phyloP scores from a whole-genome alignment of 2,329 filamentous ascomycete genomes.

The Alternaria sp. region DNA sequence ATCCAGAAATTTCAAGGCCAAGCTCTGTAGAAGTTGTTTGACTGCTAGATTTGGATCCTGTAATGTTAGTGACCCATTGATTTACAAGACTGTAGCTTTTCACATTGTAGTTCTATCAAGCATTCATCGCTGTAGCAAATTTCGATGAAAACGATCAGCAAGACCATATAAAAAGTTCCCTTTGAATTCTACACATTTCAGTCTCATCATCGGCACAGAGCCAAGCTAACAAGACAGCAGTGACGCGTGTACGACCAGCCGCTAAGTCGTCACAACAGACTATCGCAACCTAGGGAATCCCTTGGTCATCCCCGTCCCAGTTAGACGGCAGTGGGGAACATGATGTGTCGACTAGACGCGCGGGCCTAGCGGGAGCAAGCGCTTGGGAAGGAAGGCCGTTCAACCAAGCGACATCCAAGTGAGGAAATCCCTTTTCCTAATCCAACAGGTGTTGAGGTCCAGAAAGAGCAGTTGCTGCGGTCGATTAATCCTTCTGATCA shows the following conservation, averaged over 20 bases:
- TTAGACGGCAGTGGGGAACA: background rate
- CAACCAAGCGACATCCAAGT: slow-evolving; percentile 2
- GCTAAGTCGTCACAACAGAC: background rate
- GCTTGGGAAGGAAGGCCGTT: slow-evolving; percentile 1
- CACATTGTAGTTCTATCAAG: background rate
- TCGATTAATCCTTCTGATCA: background rate
- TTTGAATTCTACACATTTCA: background rate
- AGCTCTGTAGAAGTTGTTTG: background rate
- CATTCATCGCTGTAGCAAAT: background rate
- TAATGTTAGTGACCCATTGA: background rate
- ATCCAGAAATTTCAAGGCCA: background rate
- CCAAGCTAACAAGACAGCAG: background rate
- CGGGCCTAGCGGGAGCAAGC: slow-evolving; percentile 5
- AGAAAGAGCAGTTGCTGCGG: background rate
- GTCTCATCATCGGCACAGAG: background rate
- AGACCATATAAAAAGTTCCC: background rate
- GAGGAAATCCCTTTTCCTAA: background rate
- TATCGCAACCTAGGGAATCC: background rate
- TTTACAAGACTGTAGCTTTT: background rate
- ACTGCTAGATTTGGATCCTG: background rate
- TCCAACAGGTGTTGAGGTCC: background rate
- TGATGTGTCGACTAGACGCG: background rate
- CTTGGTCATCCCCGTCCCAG: background rate
- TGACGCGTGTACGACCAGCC: background rate
- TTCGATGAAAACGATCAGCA: background rate